These are phyloP conservation scores for Coprinellus aureogranulatus DNA, from an alignment of 768 basidiomycete genomes.

Conservation along the genomic window DNA sequence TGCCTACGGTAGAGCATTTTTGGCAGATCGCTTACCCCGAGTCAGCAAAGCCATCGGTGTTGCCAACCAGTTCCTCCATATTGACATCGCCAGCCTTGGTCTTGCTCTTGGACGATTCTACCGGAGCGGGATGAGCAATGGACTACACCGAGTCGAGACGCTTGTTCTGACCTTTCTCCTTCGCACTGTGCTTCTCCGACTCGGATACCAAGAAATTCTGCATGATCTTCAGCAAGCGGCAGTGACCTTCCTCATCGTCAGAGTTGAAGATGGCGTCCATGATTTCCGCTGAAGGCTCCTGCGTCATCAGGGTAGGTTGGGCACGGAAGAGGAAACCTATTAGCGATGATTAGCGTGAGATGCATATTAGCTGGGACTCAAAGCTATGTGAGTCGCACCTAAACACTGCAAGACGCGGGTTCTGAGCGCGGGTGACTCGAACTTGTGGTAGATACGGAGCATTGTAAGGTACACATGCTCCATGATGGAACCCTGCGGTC, in stretches of 20 bases:
- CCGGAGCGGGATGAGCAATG: background rate
- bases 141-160: background rate
- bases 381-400: too few species aligned
- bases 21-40: conserved; percentile 90
- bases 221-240: conserved; percentile 79
- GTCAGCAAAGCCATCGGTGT: conserved; percentile 93
- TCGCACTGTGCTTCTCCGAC: conserved; percentile 69
- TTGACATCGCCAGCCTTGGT: conserved; percentile 56
- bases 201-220: conserved; percentile 90
- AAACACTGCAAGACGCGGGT: conserved; percentile 82
- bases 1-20: background rate
- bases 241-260: conserved; percentile 65
- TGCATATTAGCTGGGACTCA: too few species aligned
- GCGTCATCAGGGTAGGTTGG: conserved; percentile 87
- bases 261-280: conserved; percentile 90
- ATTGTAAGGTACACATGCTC: conserved; percentile 79
- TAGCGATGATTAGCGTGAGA: too few species aligned
- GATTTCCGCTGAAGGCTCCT: conserved; percentile 71
- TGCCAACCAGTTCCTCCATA: conserved; percentile 93
- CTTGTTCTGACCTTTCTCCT: conserved; percentile 62
- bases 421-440: conserved; percentile 54
- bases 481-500: conserved; percentile 65
- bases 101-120: conserved; percentile 45
- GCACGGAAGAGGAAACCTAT: conserved; percentile 89
- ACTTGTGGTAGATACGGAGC: conserved; percentile 69